Base-by-base conservation (phyloP, 202 grass and related monocot genomes). In the Zizania palustris region DNA sequence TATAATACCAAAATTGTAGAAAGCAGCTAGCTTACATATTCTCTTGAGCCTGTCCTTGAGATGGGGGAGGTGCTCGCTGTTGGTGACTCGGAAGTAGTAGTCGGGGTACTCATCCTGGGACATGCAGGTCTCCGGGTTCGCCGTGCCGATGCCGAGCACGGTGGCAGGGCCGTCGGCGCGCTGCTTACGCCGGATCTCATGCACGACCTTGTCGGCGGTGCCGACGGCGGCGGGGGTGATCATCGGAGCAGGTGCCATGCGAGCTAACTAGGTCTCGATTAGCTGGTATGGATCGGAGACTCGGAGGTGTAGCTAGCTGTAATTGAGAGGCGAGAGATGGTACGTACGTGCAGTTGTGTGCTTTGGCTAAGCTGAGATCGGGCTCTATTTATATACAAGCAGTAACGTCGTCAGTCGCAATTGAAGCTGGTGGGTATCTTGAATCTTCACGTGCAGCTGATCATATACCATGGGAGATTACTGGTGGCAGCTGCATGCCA, bases 31-130 rank as follows among this genome's bases (percentile, higher is more conserved):
- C 6, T 73, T 53, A 81, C 82, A 84, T 45, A 84, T 71, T 9
- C 65, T 69, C 42, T 63, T 84, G 12, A 84, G 60, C 14, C 63
- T 77, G 53, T 77, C 57, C 60, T 84, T 84, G 57, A 71, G 82
- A 2, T 64, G 73, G 1, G 56, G 44, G 11, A 84, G 82, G 21
- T 83, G 72, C 7, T 68, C 64, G 72, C 63, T 83, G 3, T 62
- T 61, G 41, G 80, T 83, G 71, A 83, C 40, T 41, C 80, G 72
- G 72, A 83, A 83, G 63, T 83, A 83, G 72, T 75, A 76, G 72
- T 83, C 80, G 13, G 72, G 18, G 80, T 69, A 75, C 39, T 83
- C 80, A 42, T 72, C 80, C 63, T 83, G 80, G 61, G 73, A 61
- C n/a, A 83, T n/a, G 42, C 8, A 71, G 18, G 54, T 82, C 57